Evolutionary conservation across 306 rosid genomes (phyloP).

Genomic region (Purshia tridentata): DNA sequence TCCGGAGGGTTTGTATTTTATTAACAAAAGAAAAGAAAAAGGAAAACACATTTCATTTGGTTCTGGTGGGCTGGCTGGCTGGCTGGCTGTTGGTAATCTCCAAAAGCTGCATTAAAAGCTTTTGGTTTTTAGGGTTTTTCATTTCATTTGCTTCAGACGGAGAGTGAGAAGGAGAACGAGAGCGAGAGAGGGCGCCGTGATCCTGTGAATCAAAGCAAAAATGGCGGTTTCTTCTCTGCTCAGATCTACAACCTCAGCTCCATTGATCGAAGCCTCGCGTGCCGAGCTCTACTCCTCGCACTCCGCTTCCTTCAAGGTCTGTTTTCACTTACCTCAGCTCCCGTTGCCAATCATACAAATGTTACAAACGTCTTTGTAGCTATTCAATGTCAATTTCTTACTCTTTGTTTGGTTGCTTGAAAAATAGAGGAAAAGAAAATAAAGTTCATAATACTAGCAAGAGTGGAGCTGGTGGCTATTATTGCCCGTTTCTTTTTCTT

Average conservation of each 20-base stretch:
- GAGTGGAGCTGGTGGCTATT: too few species aligned
- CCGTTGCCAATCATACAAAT: background rate
- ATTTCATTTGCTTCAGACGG: background rate
- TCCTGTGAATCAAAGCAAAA: slow-evolving; percentile 17
- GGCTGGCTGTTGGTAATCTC: slow-evolving; percentile 12
- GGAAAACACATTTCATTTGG: background rate
- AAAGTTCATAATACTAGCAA: too few species aligned
- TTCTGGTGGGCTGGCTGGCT: slow-evolving; percentile 11
- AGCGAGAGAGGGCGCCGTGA: background rate
- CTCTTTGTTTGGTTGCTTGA: background rate
- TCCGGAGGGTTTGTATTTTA: slow-evolving; percentile 18
- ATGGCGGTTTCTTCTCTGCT: slow-evolving; percentile 75
- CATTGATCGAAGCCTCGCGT: slow-evolving; percentile 44
- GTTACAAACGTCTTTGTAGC: background rate
- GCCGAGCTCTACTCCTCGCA: slow-evolving; percentile 34
- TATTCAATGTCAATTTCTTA: background rate
- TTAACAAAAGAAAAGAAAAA: background rate
- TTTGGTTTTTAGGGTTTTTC: slow-evolving; percentile 14
- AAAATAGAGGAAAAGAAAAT: background rate
- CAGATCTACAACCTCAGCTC: slow-evolving; percentile 54
- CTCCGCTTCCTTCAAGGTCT: slow-evolving; percentile 50
- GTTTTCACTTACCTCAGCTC: background rate
- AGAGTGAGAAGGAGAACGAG: too few species aligned
- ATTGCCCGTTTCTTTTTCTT: too few species aligned
- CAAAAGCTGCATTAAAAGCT: slow-evolving; percentile 20